phyloP scores from a whole-genome alignment of 169 alveolate species.

The Eimeria acervulina region DNA sequence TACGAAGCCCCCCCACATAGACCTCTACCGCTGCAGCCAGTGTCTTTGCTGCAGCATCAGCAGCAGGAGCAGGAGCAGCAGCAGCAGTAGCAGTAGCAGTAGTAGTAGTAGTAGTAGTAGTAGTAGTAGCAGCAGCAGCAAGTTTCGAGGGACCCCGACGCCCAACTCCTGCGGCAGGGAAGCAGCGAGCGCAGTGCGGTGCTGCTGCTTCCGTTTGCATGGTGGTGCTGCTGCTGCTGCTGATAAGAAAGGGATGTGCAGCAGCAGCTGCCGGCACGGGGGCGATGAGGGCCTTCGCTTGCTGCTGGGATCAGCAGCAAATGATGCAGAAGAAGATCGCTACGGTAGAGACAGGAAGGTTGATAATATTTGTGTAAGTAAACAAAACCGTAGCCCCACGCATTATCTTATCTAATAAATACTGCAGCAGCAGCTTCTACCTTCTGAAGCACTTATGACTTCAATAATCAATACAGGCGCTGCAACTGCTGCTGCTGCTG shows the following conservation, averaged over 20 bases:
- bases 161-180: constrained; percentile 9
- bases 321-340: neutral
- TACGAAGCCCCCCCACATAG: neutral
- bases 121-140: neutral
- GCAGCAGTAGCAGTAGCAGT: neutral
- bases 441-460: no score
- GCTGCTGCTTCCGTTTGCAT: constrained; percentile 33
- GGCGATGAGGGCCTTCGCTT: neutral
- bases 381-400: no score
- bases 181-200: neutral
- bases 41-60: constrained; percentile 61
- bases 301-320: constrained; percentile 27
- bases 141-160: no score
- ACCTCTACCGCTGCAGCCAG: neutral
- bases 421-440: no score
- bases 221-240: constrained; percentile 17
- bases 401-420: no score
- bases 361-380: neutral
- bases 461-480: no score
- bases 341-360: neutral
- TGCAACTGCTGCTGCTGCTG: constrained; percentile 1
- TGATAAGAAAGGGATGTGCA: constrained; percentile 9
- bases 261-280: constrained; percentile 51
- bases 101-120: neutral
- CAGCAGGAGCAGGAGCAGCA: neutral